Evolutionary conservation across 2,329 filamentous ascomycete genomes (phyloP), one percentile per base, ranked within the genome.

Genomic region (Verticillium nonalfalfae): DNA sequence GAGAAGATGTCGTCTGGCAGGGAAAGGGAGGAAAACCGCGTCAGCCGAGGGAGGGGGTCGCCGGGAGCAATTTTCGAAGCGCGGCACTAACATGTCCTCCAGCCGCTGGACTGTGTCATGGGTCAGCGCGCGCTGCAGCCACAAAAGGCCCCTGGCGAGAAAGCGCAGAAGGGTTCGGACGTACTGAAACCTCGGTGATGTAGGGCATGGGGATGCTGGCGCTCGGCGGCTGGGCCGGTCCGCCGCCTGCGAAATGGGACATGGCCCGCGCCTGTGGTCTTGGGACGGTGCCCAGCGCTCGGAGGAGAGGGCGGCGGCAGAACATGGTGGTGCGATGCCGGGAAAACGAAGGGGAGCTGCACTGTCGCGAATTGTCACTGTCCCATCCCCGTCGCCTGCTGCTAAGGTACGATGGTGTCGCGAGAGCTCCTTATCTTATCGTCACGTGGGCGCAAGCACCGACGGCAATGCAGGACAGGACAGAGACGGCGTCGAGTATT

Each of bases 1-100:
- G 90, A 93, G 75, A 93, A 93, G 67, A 93, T 92, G 72, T 93
- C 90, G 76, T 90, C 90, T 90, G 72, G 64, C 26, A 31, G 26
- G 26, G 26, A 31, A 5, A 31, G 26, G 26, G 21, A 21, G 26
- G 26, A 5, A 31, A 60, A 31, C 54, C n/a, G 11, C 35, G 50
- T 60, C 52, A 60, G 59, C 35, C 50, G 11, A 38, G n/a, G 7
- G 35, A 40, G 63, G 38, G 38, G 38, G 38, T 65, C 64, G 62
- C 61, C 62, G 61, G 33, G 61, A 60, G 56, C 57, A 21, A 3
- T 10, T 52, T 10, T 52, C 39, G n/a, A n/a, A n/a, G 31, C 61
- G 57, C 52, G 52, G 57, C 65, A 82, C 86, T 67, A 80, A 92
- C 89, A 91, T 74, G 89, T 91, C 73, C 89, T 88, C 83, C 89